Evolutionary conservation across 2,329 filamentous ascomycete genomes (phyloP).

Genomic region (Monilinia fructicola): DNA sequence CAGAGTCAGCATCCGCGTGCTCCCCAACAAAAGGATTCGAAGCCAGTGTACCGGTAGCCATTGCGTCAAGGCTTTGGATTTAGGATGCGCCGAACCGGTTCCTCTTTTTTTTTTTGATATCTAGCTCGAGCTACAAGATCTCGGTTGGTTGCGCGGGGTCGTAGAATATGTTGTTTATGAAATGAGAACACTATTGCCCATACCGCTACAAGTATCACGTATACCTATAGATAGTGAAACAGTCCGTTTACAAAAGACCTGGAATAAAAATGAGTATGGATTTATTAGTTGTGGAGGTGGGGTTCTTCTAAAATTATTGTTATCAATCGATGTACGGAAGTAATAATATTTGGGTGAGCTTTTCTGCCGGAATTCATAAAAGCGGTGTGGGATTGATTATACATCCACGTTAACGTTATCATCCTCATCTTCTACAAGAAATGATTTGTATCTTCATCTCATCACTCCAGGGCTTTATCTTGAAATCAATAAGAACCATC

Average conservation of each 20-base stretch:
- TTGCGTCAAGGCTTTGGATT: neutral
- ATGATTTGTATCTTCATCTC: neutral
- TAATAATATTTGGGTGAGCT: constrained; percentile 14
- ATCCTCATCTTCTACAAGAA: neutral
- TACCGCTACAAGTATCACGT: constrained; percentile 3
- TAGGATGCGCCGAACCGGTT: constrained; percentile 12
- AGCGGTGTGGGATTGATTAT: neutral
- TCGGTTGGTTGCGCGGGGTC: neutral
- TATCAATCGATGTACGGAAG: neutral
- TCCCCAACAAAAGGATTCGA: constrained; percentile 12
- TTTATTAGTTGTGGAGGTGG: neutral
- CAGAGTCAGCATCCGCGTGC: constrained; percentile 25
- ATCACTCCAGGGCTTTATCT: constrained; percentile 7
- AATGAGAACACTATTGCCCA: neutral
- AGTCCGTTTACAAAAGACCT: neutral
- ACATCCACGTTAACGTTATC: neutral
- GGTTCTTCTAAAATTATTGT: neutral
- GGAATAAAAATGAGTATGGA: neutral
- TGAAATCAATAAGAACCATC: neutral
- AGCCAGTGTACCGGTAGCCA: constrained; percentile 17
- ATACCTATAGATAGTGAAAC: neutral
- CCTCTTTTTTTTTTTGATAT: neutral
- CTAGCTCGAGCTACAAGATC: constrained; percentile 6
- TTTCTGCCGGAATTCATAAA: constrained; percentile 9
- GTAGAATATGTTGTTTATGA: neutral